Evolutionary conservation across 768 basidiomycete species (phyloP).

Genomic region (Leccinum olivaceopallidum): DNA sequence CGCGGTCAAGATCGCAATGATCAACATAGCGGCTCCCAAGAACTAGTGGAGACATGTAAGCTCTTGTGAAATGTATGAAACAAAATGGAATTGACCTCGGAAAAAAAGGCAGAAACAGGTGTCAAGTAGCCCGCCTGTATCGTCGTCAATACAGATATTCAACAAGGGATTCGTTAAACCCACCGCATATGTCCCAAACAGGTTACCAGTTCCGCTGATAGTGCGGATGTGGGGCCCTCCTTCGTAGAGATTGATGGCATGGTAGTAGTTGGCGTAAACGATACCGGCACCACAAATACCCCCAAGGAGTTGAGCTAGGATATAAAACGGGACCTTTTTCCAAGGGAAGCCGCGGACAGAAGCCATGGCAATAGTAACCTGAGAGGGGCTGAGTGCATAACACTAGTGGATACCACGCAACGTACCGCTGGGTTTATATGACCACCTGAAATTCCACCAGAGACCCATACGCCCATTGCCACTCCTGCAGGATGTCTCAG

Average conservation of each 20-base stretch:
- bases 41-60: constrained; percentile 38
- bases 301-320: constrained; percentile 63
- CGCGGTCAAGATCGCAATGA: constrained; percentile 53
- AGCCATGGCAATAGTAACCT: constrained; percentile 73
- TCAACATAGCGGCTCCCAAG: constrained; percentile 53
- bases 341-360: constrained; percentile 74
- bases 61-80: neutral
- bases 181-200: constrained; percentile 66
- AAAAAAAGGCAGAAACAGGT: constrained; percentile 45
- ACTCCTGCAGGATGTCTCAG: constrained; percentile 37
- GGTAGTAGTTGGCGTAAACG: constrained; percentile 64
- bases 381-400: constrained; percentile 1
- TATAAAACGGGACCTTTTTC: constrained; percentile 75
- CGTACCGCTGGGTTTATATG: constrained; percentile 74
- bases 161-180: constrained; percentile 16
- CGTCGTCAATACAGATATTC: constrained; percentile 9
- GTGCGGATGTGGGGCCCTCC: constrained; percentile 57
- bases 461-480: constrained; percentile 68
- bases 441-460: constrained; percentile 67
- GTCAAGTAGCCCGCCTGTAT: constrained; percentile 43
- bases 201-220: constrained; percentile 51
- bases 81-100: constrained; percentile 34
- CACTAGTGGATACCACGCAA: neutral
- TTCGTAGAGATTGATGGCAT: constrained; percentile 68
- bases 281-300: constrained; percentile 58